Evolutionary conservation across 768 basidiomycete species (phyloP), one percentile per base, ranked within the genome.

Genomic region (Auriculariales sp.): DNA sequence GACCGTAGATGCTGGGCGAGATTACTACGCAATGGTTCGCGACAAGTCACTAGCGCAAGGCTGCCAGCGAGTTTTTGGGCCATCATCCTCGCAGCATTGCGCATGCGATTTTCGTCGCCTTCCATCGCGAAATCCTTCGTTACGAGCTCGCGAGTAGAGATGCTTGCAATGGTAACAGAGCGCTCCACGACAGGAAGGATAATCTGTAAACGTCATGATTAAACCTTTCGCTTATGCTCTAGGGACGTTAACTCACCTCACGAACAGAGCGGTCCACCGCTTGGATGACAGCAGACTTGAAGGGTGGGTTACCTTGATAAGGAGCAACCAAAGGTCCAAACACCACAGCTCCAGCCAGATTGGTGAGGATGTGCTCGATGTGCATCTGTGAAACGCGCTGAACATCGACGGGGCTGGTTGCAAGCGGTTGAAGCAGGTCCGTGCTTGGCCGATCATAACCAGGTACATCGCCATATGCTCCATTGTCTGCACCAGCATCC

Each of bases 111-210:
- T 58, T 98, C 92, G 59, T 86, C 88, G 24, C 81, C 70, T 55
- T 99, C 95, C 47, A 87, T 89, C 3, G 85, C 91, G 55, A 93
- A 99, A 63, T 99, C 95, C 66, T 98, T 98, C 42, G 82, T 77
- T 17, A 95, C 89, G 9, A 99, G 71, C 61, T 99, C 95, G 32
- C 92, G 75, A 15, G 94, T 94, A 12, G 95, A 98, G 55, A 98
- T 98, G 24, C 92, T 91, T 10, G 94, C 94, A 55, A 99, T 98
- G 1, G 95, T 98, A 22, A 97, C 95, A 19, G 93, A 97, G 48
- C 95, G 79, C 58, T 99, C 95, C 22, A 99, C 93, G 47, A 99
- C 94, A 4, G 95, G 95, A 15, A 93, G 71, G 56, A 99, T 93
- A 52, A 98, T 97, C 82, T 91, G 55, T 1, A 42, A 36, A 49